Evolutionary conservation across 352 stramenopile genomes (phyloP), one percentile per base, ranked within the genome.

Genomic region (Pythium myriotylum): DNA sequence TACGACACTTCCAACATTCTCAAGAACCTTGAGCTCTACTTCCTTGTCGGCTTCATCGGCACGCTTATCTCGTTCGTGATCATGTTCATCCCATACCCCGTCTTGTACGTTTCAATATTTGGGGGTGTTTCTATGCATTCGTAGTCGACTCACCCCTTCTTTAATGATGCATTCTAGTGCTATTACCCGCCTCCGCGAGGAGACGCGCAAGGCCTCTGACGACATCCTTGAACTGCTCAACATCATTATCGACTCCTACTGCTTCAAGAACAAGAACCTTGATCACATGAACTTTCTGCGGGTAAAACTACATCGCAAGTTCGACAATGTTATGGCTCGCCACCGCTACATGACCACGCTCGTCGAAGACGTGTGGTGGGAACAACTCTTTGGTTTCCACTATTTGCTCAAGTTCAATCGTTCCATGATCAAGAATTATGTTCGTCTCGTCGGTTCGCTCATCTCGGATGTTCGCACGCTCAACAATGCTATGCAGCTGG

Each of bases 241-340:
- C 54, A 72, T 93, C 58, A 89, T 93, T 54, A 72, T 93, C 4
- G 84, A 93, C 59, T 88, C 82, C 39, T 93, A 93, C 72, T 93
- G 84, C 59, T 93, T 93, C 71, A 89, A 91, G 68, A 91, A 89
- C 74, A 93, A 92, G 69, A 90, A 91, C 53, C 68, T 90, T 24
- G 81, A 92, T 24, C 71, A 91, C 68, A 89, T 94, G 81, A 85
- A 94, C 46, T 89, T 94, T 40, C 54, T 94, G 12, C 81, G 76
- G 19, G 59, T 91, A 17, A 91, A 90, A 53, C 69, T 94, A 26
- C 59, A 79, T 12, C 81, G 78, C 43, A 92, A 94, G 52, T 94
- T 94, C 48, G 76, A 89, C 24, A 69, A 61, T 1, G 74, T 77
- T 1, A 23, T 51, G 0, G 82, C 70, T 2, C 80, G 82, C 13